Percentiles rank a stretch among this genome's conserved stretches.
Evolutionary conservation across 495 filamentous ascomycete species (phyloP).

Genomic region (Penicillium silybi): DNA sequence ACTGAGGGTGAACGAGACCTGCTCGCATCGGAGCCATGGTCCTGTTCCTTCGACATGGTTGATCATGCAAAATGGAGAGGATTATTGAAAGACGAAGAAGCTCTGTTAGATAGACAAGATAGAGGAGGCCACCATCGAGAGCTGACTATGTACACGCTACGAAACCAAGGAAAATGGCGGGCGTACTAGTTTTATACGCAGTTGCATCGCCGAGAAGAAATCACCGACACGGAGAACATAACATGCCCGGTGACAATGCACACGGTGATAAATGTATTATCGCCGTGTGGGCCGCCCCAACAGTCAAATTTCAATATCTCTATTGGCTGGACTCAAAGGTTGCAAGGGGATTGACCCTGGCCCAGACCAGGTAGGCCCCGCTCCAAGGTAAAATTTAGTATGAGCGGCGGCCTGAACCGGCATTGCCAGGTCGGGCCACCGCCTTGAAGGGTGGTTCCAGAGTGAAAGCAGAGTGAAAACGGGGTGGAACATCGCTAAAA

Average conservation of each 20-base stretch:
- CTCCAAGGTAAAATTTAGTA: background rate
- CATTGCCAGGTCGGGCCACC: background rate
- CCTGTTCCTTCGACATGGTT: conserved; percentile 3
- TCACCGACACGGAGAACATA: conserved; percentile 4
- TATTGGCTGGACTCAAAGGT: conserved; percentile 3
- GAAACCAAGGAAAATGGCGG: background rate
- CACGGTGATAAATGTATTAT: conserved; percentile 11
- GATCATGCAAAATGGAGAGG: background rate
- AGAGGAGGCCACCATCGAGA: no score
- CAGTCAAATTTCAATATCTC: background rate
- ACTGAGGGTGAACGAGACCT: conserved; percentile 8
- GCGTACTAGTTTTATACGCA: conserved; percentile 2
- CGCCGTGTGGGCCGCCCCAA: background rate
- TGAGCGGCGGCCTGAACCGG: conserved; percentile 12
- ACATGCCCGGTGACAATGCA: conserved; percentile 3
- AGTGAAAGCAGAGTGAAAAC: background rate
- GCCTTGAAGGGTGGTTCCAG: background rate
- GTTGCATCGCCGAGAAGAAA: background rate
- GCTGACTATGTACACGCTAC: background rate
- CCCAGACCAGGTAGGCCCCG: background rate
- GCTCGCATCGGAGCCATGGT: conserved; percentile 54
- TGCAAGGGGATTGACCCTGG: background rate
- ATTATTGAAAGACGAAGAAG: background rate
- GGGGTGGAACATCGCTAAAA: no score
- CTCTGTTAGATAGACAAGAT: background rate